Percentiles rank a stretch among this genome's conserved stretches.
These are phyloP conservation scores for Hawksworthiomyces lignivorus DNA, from an alignment of 2,329 filamentous ascomycete genomes.

Conservation along the genomic window DNA sequence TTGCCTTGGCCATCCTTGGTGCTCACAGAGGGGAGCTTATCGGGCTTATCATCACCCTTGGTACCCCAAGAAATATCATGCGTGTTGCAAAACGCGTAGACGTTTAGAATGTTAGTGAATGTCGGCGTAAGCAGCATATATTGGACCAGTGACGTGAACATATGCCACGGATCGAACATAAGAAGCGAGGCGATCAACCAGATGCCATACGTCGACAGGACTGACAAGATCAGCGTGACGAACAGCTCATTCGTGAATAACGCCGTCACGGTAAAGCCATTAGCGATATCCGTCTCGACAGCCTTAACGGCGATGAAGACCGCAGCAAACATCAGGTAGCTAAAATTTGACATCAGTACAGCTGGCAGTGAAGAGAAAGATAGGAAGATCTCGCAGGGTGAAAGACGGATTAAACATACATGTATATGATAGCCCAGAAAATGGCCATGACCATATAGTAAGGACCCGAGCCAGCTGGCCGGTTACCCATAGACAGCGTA, in stretches of 20 bases:
- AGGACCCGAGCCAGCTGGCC: slow-evolving; percentile 85
- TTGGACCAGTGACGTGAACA: slow-evolving; percentile 92
- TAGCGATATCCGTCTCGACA: slow-evolving; percentile 63
- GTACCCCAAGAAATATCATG: slow-evolving; percentile 98
- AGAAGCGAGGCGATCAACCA: slow-evolving; percentile 87
- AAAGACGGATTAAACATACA: slow-evolving; percentile 43
- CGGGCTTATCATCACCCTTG: slow-evolving; percentile 93
- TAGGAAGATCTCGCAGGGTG: not conserved
- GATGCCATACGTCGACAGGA: slow-evolving; percentile 85
- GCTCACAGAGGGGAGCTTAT: slow-evolving; percentile 80
- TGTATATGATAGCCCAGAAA: slow-evolving; percentile 95
- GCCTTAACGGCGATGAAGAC: slow-evolving; percentile 88
- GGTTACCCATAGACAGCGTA: slow-evolving; percentile 86
- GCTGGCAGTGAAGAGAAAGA: slow-evolving; percentile 15
- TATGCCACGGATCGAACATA: slow-evolving; percentile 98
- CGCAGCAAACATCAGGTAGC: slow-evolving; percentile 88
- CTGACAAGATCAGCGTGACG: slow-evolving; percentile 86
- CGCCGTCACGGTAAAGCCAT: slow-evolving; percentile 60
- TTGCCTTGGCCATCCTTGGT: slow-evolving; percentile 86
- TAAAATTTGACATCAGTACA: slow-evolving; percentile 21
- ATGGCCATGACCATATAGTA: slow-evolving; percentile 97
- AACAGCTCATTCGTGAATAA: slow-evolving; percentile 86
- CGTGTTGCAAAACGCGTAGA: slow-evolving; percentile 77
- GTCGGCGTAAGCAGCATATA: slow-evolving; percentile 92
- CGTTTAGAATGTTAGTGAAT: slow-evolving; percentile 97